Evolutionary conservation across 2,329 filamentous ascomycete species (phyloP).

Genomic region (Trichoderma lentiforme): DNA sequence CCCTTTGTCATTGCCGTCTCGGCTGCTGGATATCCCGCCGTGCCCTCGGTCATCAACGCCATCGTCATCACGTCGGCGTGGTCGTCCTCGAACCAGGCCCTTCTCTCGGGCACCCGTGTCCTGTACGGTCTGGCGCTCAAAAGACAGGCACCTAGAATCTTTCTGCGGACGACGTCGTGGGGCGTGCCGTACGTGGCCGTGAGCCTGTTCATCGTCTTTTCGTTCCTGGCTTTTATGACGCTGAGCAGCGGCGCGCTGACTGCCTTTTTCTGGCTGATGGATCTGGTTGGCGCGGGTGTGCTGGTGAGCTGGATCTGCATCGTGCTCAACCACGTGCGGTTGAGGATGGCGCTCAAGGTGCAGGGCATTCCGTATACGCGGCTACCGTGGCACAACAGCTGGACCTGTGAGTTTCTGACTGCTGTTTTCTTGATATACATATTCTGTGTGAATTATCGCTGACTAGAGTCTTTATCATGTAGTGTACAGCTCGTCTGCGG

Average conservation of each 20-base stretch:
- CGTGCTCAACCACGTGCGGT: constrained; percentile 56
- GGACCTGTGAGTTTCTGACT: constrained; percentile 49
- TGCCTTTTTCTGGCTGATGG: constrained; percentile 64
- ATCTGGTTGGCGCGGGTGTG: constrained; percentile 60
- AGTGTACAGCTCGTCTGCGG: constrained; percentile 60
- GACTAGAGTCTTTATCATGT: background rate
- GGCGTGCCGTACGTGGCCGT: constrained; percentile 62
- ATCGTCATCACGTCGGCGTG: constrained; percentile 68
- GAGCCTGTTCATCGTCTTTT: constrained; percentile 50
- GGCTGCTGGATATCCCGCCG: constrained; percentile 62
- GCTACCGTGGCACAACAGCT: constrained; percentile 61
- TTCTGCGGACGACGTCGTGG: constrained; percentile 57
- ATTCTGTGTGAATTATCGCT: background rate
- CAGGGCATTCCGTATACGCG: constrained; percentile 50
- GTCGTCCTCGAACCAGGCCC: constrained; percentile 58
- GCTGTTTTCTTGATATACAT: too few species aligned
- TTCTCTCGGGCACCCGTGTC: constrained; percentile 66
- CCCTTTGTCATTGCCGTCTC: constrained; percentile 72
- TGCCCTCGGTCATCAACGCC: constrained; percentile 73
- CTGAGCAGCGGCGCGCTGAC: constrained; percentile 56
- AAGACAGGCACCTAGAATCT: constrained; percentile 61
- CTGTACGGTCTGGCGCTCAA: constrained; percentile 65
- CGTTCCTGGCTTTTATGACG: constrained; percentile 57
- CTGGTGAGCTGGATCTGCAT: constrained; percentile 62
- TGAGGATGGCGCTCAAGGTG: constrained; percentile 51